Base-by-base conservation (phyloP, 2,329 filamentous ascomycete species). In the Neofusicoccum ribis region DNA sequence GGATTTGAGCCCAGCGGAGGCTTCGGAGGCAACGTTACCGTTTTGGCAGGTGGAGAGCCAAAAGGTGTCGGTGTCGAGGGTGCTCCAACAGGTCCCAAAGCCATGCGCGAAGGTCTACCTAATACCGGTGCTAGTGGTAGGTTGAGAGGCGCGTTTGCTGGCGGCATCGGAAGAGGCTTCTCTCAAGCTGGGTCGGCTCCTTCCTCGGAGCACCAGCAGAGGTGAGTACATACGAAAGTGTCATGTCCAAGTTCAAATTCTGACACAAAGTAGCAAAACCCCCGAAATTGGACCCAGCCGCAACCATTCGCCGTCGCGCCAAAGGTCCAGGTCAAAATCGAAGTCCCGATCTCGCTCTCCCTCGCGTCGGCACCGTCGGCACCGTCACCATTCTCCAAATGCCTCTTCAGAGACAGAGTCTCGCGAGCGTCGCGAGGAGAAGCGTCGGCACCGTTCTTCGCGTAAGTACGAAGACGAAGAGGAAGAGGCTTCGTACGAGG, bases 1-100 rank as follows among this genome's bases (percentile, higher is more conserved):
- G 61, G 64, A 31, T 67, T 61, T 39, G 58, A 49, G 34, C 8
- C 34, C 31, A 46, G 60, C 17, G 51, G 62, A 71, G 73, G 64
- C 12, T 44, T 69, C 50, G 76, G 74, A 34, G 75, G 71, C 52
- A 74, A 73, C 68, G 69, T 68, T 20, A 77, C 73, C 17, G 74
- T 78, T 23, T 66, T 78, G 52, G 76, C 72, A 56, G 70, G 69
- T 12, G 75, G 75, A 31, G 74, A 78, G 66, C 77, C 81, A 6
- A 77, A 78, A 60, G 83, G 83, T 4, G 79, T 92, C 84, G 85
- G 85, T 43, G 85, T 88, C 61, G 82, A 81, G 73, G 86, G 86
- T 79, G 95, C 95, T 34, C 95, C 95, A 34, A 96, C 91, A 63
- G 95, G 93, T 9, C 95, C 95, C 54, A 93, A 95, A 79, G 95